phyloP scores from a whole-genome alignment of 2,329 filamentous ascomycete genomes.

The Ampelomyces quisqualis region DNA sequence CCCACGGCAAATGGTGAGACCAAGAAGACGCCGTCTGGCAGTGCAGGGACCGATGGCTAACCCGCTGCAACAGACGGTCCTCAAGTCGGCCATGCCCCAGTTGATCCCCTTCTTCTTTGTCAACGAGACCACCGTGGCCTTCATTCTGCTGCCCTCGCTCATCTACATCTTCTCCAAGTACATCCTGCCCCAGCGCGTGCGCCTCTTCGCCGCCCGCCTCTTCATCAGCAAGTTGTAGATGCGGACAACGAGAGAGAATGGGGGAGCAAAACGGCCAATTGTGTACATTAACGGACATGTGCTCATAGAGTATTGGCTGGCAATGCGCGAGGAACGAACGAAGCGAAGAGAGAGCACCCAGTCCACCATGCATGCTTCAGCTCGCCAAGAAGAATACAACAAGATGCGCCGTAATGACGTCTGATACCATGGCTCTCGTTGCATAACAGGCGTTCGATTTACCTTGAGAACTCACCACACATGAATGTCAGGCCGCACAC shows the following conservation, averaged over 20 bases:
- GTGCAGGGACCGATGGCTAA: conserved; percentile 23
- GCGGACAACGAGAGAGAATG: neutral
- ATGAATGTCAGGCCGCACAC: too few relatives aligned
- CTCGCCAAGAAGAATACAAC: too few relatives aligned
- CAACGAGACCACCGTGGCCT: conserved; percentile 48
- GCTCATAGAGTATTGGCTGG: conserved; percentile 40
- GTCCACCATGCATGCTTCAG: too few relatives aligned
- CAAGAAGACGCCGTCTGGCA: neutral
- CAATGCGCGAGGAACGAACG: conserved; percentile 13
- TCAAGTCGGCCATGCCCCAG: conserved; percentile 49
- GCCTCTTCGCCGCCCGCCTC: conserved; percentile 45
- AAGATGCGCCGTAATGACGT: too few relatives aligned
- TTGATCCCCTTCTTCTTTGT: conserved; percentile 51
- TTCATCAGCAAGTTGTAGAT: conserved; percentile 50
- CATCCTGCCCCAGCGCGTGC: conserved; percentile 46
- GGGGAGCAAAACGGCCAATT: conserved; percentile 12
- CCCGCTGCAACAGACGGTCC: conserved; percentile 33
- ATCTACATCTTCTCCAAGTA: conserved; percentile 50
- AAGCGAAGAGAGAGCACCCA: too few relatives aligned
- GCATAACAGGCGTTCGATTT: too few relatives aligned
- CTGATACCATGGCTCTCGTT: too few relatives aligned
- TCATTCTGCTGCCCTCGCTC: conserved; percentile 45
- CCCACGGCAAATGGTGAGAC: conserved; percentile 38
- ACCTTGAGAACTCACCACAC: too few relatives aligned
- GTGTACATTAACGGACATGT: conserved; percentile 40